Evolutionary conservation across 257 asterid species (phyloP), one percentile per base, ranked within the genome.

Genomic region (Cruciata laevipes): DNA sequence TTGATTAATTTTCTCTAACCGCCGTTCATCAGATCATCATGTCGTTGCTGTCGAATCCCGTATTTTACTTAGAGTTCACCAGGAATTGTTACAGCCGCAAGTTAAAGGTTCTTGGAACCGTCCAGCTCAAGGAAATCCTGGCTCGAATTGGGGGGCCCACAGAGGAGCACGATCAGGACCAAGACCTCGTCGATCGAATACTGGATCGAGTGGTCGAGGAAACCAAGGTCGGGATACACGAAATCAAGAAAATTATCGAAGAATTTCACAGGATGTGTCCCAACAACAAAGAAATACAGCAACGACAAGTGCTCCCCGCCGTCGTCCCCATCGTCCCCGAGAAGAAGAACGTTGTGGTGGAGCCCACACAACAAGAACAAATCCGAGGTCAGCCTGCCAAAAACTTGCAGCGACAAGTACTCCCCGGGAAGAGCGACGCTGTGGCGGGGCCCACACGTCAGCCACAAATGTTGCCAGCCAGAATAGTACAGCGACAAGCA

Each of bases 141-240:
- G 73, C 91, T 16, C 89, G 89, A 75, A 83, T 94, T 17, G 89
- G 95, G 70, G 86, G 82, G 73, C 81, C 98, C 59, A 89, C n/a
- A n/a, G n/a, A n/a, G n/a, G n/a, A 90, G 78, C 96, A 91, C 80
- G 98, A 98, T 78, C 91, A 87, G 84, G 91, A 94, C 82, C 98
- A 89, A 97, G 98, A 95, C 79, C 99, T 95, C 70, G 90, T 86
- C 75, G 91, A 95, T 68, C 87, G 99, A 58, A 82, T 95, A 81
- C 65, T 91, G 80, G 49, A 69, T 76, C 65, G 86, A 90, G 25
- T 76, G 96, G 0, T 89, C 56, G 91, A 84, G 85, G 91, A 85
- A 83, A 77, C 77, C 76, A 83, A 83, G 64, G 83, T 83, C 71
- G 82, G 87, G 64, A 89, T 81, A 83, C 84, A 86, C 62, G 89